Evolutionary conservation across 257 asterid species (phyloP).

Genomic region (Solanum ahanhuiri): DNA sequence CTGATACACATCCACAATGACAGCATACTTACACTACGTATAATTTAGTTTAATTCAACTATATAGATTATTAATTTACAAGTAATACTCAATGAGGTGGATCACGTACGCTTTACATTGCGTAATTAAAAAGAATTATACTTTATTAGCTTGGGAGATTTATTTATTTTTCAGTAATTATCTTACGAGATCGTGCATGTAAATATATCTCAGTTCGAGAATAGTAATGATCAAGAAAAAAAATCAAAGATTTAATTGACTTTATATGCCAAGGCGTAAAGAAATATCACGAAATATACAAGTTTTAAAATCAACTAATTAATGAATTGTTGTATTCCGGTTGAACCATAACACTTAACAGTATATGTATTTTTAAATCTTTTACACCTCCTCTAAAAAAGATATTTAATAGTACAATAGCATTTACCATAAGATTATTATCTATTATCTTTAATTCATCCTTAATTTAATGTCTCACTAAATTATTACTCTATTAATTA

Average conservation of each 20-base stretch:
- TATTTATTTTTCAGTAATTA: too few relatives aligned
- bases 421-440: background rate
- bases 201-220: background rate
- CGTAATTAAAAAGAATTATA: background rate
- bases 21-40: background rate
- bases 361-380: background rate
- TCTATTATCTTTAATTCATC: background rate
- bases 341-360: too few relatives aligned
- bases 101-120: background rate
- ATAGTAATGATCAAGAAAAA: background rate
- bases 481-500: background rate
- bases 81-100: background rate
- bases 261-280: background rate
- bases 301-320: background rate
- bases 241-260: background rate
- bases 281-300: background rate
- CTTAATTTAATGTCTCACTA: background rate
- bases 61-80: background rate
- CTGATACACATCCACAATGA: background rate
- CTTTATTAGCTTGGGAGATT: background rate
- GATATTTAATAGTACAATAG: background rate
- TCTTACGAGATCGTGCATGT: background rate
- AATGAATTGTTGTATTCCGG: too few relatives aligned
- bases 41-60: background rate
- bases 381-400: background rate